These are phyloP conservation scores for Urochloa ruziziensis DNA, from an alignment of 176 grass and related monocot genomes.

Conservation along the genomic window DNA sequence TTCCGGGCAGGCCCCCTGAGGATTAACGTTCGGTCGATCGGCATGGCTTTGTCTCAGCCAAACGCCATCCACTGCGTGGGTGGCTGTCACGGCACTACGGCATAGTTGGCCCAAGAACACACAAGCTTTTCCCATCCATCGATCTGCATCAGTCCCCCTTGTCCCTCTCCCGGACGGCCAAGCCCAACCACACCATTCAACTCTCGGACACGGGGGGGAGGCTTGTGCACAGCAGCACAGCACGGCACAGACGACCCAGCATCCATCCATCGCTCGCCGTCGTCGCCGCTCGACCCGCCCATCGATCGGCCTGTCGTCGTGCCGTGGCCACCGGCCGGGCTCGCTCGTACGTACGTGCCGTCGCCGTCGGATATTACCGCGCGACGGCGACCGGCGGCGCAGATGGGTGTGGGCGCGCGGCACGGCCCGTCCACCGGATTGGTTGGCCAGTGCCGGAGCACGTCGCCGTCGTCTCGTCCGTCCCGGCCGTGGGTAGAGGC, in stretches of 20 bases:
- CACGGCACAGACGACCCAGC: too few species aligned
- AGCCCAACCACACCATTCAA: slow-evolving; percentile 34
- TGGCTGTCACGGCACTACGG: too few species aligned
- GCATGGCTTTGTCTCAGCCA: too few species aligned
- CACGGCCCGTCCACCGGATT: neutral
- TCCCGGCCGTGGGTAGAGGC: neutral
- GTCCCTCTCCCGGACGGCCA: slow-evolving; percentile 12
- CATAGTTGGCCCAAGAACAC: too few species aligned
- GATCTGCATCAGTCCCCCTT: neutral
- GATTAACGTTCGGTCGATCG: too few species aligned
- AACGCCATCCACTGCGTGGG: slow-evolving; percentile 7
- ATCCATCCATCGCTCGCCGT: neutral
- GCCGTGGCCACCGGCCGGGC: neutral
- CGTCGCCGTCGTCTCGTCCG: slow-evolving; percentile 8
- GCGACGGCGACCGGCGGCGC: slow-evolving; percentile 8
- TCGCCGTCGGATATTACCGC: neutral
- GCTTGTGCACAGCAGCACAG: too few species aligned
- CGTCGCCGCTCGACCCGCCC: neutral
- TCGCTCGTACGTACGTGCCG: neutral
- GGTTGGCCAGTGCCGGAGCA: slow-evolving; percentile 30
- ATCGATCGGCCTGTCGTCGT: neutral
- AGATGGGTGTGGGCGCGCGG: neutral
- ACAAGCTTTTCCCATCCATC: neutral
- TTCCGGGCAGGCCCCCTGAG: too few species aligned
- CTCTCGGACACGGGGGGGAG: neutral